phyloP scores from a whole-genome alignment of 352 stramenopile genomes.

The Phytophthora melonis region DNA sequence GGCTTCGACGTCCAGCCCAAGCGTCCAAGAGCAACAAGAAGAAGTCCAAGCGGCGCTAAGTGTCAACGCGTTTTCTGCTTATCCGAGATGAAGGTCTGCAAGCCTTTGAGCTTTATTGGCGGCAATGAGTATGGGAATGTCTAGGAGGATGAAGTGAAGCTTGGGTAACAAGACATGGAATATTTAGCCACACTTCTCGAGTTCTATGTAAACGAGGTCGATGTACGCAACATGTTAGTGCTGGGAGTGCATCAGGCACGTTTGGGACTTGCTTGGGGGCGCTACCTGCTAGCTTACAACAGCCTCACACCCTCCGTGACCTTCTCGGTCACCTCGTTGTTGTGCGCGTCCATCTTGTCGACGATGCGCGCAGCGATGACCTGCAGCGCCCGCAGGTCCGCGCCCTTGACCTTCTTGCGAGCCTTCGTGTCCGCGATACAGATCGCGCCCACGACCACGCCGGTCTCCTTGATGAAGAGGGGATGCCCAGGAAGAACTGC shows the following conservation, averaged over 20 bases:
- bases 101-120: no score
- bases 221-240: constrained; percentile 12
- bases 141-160: constrained; percentile 2
- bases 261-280: constrained; percentile 7
- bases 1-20: constrained; percentile 37
- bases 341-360: constrained; percentile 74
- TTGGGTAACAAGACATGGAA: constrained; percentile 36
- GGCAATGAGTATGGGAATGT: no score
- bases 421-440: constrained; percentile 74
- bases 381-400: constrained; percentile 73
- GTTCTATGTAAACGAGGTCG: constrained; percentile 39
- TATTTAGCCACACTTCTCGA: constrained; percentile 46
- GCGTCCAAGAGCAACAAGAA: constrained; percentile 26
- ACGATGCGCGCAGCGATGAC: constrained; percentile 76
- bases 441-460: constrained; percentile 74
- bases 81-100: neutral
- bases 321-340: constrained; percentile 42
- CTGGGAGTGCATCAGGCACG: constrained; percentile 13
- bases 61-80: neutral
- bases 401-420: constrained; percentile 69
- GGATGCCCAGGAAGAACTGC: constrained; percentile 82
- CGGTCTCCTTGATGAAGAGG: constrained; percentile 73
- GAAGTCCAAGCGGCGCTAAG: constrained; percentile 45
- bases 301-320: constrained; percentile 44
- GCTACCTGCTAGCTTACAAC: constrained; percentile 36